Base-by-base conservation (phyloP, 495 filamentous ascomycete genomes). In the Lasiosphaeria ovina region DNA sequence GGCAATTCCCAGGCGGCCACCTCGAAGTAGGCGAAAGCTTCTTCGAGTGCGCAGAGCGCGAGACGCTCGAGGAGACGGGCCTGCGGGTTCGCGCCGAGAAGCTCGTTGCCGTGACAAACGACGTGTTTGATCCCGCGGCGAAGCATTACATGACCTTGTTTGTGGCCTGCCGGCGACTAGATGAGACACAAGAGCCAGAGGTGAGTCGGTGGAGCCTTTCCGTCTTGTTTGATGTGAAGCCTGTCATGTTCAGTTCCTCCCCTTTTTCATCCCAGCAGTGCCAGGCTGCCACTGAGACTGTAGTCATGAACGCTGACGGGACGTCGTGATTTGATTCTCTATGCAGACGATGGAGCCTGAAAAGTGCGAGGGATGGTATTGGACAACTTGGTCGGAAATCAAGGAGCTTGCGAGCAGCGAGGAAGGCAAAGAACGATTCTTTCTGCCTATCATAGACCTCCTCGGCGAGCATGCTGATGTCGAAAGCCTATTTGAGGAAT, bases 71-170 rank as follows among this genome's bases (percentile, higher is more conserved):
- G 67, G 88, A 91, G 68, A 88, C 88, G 0, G 87, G 82, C 4
- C 72, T 90, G 3, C 55, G 69, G 0, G 77, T 89, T 9, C 64
- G 48, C 1, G 75, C 79, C 9, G 36, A 81, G 35, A 73, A 70
- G 33, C 74, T 83, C 36, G 35, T 87, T 33, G 81, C 81, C 3
- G 72, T 83, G 14, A 88, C 83, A 24, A 87, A 89, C 61, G 81
- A 82, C 56, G 61, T 85, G n/a, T 85, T 89, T 62, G 63, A 64
- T 2, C 69, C 66, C 0, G 75, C 75, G 40, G 68, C 68, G 0
- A 85, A 83, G 69, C 87, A 90, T 63, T 90, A 90, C 61, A 76
- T 89, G 44, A 90, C 87, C 2, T 65, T 89, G 14, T 89, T 87
- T 60, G 77, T 89, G 64, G 60, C 65, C 4, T 83, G 79, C 47